These are phyloP conservation scores for Corylus avellana DNA, from an alignment of 306 rosid genomes.

Conservation along the genomic window DNA sequence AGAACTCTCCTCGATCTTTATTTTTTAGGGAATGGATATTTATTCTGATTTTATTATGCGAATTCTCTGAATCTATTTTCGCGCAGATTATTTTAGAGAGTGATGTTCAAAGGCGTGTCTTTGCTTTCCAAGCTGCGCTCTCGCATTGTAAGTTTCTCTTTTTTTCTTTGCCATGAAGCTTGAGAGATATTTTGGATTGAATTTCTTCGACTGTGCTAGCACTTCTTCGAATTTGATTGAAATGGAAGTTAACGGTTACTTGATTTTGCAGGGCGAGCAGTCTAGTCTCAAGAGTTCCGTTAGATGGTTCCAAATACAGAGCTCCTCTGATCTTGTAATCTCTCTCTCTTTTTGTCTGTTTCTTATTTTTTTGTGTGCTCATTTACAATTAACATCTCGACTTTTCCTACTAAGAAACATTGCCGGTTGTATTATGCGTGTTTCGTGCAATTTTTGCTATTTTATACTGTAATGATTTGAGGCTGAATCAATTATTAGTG, in stretches of 20 bases:
- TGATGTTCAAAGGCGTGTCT: slow-evolving; percentile 67
- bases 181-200: not conserved
- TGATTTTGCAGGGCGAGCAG: slow-evolving; percentile 67
- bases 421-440: not conserved
- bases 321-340: slow-evolving; percentile 62
- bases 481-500: not conserved
- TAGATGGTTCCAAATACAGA: slow-evolving; percentile 83
- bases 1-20: not conserved
- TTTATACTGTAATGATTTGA: not conserved
- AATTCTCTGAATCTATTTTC: not conserved
- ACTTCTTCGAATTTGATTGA: slow-evolving; percentile 13
- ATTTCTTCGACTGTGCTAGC: not conserved
- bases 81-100: slow-evolving; percentile 21
- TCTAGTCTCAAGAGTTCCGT: slow-evolving; percentile 66
- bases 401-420: not conserved
- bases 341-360: slow-evolving; percentile 12
- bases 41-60: not conserved
- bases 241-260: not conserved
- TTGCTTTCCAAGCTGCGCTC: slow-evolving; percentile 84
- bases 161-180: not conserved
- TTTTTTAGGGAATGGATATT: not conserved
- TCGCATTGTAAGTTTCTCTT: slow-evolving; percentile 55
- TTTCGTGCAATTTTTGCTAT: not conserved
- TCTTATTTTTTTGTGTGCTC: not conserved
- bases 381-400: not conserved